Base-by-base conservation (phyloP, 495 filamentous ascomycete species). In the Talaromyces borbonicus region DNA sequence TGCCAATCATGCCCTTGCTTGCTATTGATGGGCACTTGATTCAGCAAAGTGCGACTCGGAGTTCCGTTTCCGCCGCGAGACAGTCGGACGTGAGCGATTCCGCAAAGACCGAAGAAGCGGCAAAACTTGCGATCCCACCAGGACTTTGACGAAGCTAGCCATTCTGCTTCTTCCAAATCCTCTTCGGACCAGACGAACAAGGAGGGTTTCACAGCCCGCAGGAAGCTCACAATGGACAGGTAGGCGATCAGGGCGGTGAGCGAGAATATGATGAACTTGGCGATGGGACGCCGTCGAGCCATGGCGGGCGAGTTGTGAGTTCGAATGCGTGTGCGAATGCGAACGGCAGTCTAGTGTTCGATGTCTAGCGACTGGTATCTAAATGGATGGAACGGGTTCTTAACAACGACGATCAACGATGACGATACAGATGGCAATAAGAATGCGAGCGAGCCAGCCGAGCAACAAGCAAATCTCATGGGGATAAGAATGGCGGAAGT, bases 91-190 rank as follows among this genome's bases (percentile, higher is more conserved):
- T 89, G 84, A 8, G 77, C 61, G 5, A 80, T 56, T 22, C 86
- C 85, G 50, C 86, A 90, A 20, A 87, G 54, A 31, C 81, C 67
- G 22, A 89, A 56, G 78, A 81, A 88, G 31, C 78, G 79, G 53
- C 86, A 90, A 12, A 77, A 66, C 52, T 85, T 82, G 49, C 83
- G 74, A 56, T 90, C 84, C 37, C 83, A 49, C 81, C 81, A 89
- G 44, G 78, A 78, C 20, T 73, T 73, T 6, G 82, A 85, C 4
- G 74, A 80, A 14, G 80, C 77, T 25, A 92, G 77, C 85, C 84
- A 92, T 55, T 56, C 59, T 37, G 59, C 55, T 61, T 90, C 83
- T 49, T 84, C 77, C 48, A 68, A 61, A 33, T 70, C 61, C 30
- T 71, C 67, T 14, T 68, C 67, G 27, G 53, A 65, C 68, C 68